Evolutionary conservation across 208 protist genomes (phyloP), one percentile per base, ranked within the genome.

Genomic region (Angomonas deanei): DNA sequence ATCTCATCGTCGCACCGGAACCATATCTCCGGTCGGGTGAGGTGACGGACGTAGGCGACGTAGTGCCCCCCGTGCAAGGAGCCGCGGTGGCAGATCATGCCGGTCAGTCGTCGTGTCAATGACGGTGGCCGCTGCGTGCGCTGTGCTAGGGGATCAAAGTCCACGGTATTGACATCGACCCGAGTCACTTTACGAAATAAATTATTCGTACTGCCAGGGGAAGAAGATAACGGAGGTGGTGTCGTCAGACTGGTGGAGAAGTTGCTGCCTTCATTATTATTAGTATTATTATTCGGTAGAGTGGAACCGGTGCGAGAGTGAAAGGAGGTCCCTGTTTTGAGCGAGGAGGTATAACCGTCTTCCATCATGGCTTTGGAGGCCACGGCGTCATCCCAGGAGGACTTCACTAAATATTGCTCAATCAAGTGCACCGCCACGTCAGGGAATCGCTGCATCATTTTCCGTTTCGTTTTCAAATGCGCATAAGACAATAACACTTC

Each of bases 1-100:
- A 82, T 72, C 49, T 92, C 84, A 48, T 96, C 90, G 54, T 96
- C 90, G 68, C 86, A 96, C 52, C 80, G 83, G 67, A 93, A 93
- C 87, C 90, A 96, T 28, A 76, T 38, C 26, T 85, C 67, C 13
- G 82, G 77, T 0, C 73, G 70, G 0, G 66, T 56, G 0, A 72
- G 49, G 55, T 84, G 61, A 26, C 86, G 86, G 52, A 94, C 85
- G 65, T 84, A 93, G 24, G 91, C 88, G 24, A 94, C 74, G 75
- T 95, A 95, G 70, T 97, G 91, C 2, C 91, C 91, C 15, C 78
- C 79, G 47, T 90, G 74, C 24, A 97, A 73, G 0, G 84, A 88
- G 34, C 91, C 91, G 6, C 83, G 75, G 64, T 97, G 91, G 3
- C 80, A 68, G 3, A 97, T 81, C 48, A 95, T 86, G 49, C 88